Conservation (phyloP, 2,329 filamentous ascomycete genomes). For the Botrytis medusae region DNA sequence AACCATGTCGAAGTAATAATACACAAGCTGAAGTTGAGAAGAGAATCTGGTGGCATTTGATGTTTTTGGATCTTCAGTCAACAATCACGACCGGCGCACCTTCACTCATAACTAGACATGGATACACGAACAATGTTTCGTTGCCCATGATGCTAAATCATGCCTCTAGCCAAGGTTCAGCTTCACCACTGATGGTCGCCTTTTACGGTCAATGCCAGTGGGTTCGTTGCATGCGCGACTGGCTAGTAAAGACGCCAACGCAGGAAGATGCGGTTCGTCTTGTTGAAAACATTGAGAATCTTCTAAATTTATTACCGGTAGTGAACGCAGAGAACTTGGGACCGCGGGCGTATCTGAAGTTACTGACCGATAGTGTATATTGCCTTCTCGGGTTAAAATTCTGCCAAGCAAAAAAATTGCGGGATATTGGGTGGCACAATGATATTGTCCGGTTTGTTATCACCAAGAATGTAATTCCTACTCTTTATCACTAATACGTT, state of each 20-base stretch:
- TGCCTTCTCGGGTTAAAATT: not conserved
- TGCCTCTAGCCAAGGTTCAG: not conserved
- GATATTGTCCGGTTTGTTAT: not conserved
- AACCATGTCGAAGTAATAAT: not conserved
- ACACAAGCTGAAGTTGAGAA: not conserved
- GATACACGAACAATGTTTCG: not conserved
- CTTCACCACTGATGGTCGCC: not conserved
- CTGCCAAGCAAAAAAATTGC: not conserved
- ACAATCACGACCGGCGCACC: not conserved
- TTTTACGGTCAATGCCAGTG: slow-evolving; percentile 2
- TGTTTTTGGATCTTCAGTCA: not conserved
- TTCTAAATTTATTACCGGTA: not conserved
- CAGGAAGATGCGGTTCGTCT: not conserved
- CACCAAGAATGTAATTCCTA: not conserved
- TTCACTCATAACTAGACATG: not conserved
- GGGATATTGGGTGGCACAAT: not conserved
- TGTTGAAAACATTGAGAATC: not conserved
- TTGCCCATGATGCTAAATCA: not conserved
- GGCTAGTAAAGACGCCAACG: not conserved
- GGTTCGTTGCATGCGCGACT: not conserved
- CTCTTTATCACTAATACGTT: not conserved
- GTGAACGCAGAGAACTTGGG: not conserved
- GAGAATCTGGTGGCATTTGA: slow-evolving; percentile 4
- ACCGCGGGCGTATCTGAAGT: not conserved
- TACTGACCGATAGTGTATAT: not conserved